A percentile compares a stretch with the other conserved stretches of the same genome.
phyloP scores from a whole-genome alignment of 1,284 basidiomycete genomes.

The Rhodotorula sp. region DNA sequence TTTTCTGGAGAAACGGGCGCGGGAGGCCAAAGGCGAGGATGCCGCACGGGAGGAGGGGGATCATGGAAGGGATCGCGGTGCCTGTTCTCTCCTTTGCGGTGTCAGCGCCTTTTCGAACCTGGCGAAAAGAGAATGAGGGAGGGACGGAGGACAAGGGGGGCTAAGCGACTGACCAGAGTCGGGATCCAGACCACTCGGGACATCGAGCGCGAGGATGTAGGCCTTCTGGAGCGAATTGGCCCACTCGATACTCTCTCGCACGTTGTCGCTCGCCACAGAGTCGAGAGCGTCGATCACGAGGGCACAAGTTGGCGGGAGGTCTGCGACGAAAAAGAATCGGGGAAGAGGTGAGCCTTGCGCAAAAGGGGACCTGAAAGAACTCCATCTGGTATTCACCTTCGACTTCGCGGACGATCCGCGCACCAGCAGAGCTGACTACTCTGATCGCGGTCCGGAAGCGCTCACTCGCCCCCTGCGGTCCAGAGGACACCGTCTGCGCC shows the following conservation, averaged over 20 bases:
- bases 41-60: slow-evolving; percentile 4
- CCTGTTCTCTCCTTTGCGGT: background rate
- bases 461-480: slow-evolving; percentile 1
- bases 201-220: slow-evolving; percentile 3
- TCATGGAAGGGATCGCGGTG: background rate
- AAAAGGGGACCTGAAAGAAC: no score
- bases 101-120: no score
- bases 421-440: slow-evolving; percentile 25
- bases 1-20: background rate
- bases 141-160: background rate
- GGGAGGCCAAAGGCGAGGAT: slow-evolving; percentile 23
- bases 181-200: slow-evolving; percentile 10
- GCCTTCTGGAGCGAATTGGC: background rate
- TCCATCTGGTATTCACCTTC: slow-evolving; percentile 3
- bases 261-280: background rate
- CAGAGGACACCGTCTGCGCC: background rate
- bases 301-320: slow-evolving; percentile 20
- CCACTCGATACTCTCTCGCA: background rate
- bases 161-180: background rate
- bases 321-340: background rate
- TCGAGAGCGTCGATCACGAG: slow-evolving; percentile 29
- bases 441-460: slow-evolving; percentile 14
- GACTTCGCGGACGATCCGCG: slow-evolving; percentile 18
- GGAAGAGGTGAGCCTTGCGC: background rate
- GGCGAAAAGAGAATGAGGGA: no score